Evolutionary conservation across 768 basidiomycete species (phyloP).

Genomic region (Kwoniella bestiolae): DNA sequence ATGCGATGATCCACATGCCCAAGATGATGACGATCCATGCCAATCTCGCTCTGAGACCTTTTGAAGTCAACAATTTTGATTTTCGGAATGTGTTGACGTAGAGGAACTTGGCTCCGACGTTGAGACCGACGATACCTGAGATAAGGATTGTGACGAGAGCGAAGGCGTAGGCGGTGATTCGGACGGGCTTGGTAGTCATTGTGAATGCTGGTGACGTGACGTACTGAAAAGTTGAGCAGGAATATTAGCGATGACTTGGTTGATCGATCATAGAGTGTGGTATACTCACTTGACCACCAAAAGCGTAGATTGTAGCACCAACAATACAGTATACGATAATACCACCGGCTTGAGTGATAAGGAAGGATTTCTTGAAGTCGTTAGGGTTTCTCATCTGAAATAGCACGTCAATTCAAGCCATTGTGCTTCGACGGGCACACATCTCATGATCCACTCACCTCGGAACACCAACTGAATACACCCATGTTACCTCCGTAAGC

Average conservation of each 20-base stretch:
- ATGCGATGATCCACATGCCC: conserved; percentile 39
- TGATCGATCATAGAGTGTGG: not conserved
- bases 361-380: conserved; percentile 44
- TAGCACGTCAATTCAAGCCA: not conserved
- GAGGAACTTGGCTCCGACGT: conserved; percentile 41
- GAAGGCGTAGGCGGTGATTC: conserved; percentile 34
- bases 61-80: conserved; percentile 36
- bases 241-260: too few relatives aligned
- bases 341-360: conserved; percentile 30
- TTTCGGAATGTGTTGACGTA: conserved; percentile 36
- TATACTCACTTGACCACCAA: conserved; percentile 30
- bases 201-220: conserved; percentile 36
- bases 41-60: conserved; percentile 27
- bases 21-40: conserved; percentile 35
- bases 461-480: conserved; percentile 41
- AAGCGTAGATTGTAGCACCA: conserved; percentile 36
- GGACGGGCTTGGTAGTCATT: conserved; percentile 35
- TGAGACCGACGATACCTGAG: conserved; percentile 37
- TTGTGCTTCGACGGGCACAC: not conserved
- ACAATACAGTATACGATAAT: conserved; percentile 33
- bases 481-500: conserved; percentile 43
- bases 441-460: conserved; percentile 10
- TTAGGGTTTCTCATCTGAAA: conserved; percentile 38
- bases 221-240: conserved; percentile 15
- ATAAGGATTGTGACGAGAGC: conserved; percentile 38